phyloP scores from a whole-genome alignment of 1,284 basidiomycete species.

The Sporisorium scitamineum region DNA sequence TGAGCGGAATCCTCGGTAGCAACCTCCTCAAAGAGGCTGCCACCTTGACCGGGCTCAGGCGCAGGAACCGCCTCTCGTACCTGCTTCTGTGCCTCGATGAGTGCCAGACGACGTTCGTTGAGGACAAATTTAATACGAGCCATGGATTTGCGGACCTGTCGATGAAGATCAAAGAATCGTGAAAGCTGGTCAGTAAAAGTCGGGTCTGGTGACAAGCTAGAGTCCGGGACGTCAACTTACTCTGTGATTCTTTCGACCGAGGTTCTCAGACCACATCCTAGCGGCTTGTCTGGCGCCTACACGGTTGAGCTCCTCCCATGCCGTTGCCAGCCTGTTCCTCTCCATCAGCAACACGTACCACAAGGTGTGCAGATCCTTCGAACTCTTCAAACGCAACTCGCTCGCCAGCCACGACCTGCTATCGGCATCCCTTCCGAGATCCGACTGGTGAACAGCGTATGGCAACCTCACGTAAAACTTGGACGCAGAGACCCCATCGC shows the following conservation, averaged over 20 bases:
- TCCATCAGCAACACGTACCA: slow-evolving; percentile 68
- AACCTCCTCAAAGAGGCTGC: slow-evolving; percentile 38
- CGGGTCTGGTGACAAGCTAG: no score
- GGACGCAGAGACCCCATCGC: slow-evolving; percentile 17
- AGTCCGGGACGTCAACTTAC: slow-evolving; percentile 47
- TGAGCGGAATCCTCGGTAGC: neutral
- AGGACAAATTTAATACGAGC: slow-evolving; percentile 93
- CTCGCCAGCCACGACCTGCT: slow-evolving; percentile 61
- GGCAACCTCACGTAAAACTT: slow-evolving; percentile 50
- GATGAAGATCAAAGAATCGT: neutral
- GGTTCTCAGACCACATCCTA: slow-evolving; percentile 52
- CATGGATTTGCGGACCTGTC: slow-evolving; percentile 93
- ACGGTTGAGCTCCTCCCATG: slow-evolving; percentile 61
- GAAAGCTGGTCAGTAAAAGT: no score
- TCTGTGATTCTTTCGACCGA: slow-evolving; percentile 56
- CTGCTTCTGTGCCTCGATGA: slow-evolving; percentile 75
- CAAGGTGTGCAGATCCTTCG: slow-evolving; percentile 64
- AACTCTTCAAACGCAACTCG: slow-evolving; percentile 63
- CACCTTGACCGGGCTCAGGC: slow-evolving; percentile 14
- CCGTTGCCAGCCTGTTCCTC: slow-evolving; percentile 62
- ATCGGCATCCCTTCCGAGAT: slow-evolving; percentile 47
- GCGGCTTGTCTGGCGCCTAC: slow-evolving; percentile 51
- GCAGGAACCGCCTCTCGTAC: slow-evolving; percentile 32
- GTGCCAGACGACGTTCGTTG: slow-evolving; percentile 88
- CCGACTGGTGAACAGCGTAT: slow-evolving; percentile 37